Conservation (phyloP, 202 grass and related monocot genomes). For the Cymbopogon flexuosus region DNA sequence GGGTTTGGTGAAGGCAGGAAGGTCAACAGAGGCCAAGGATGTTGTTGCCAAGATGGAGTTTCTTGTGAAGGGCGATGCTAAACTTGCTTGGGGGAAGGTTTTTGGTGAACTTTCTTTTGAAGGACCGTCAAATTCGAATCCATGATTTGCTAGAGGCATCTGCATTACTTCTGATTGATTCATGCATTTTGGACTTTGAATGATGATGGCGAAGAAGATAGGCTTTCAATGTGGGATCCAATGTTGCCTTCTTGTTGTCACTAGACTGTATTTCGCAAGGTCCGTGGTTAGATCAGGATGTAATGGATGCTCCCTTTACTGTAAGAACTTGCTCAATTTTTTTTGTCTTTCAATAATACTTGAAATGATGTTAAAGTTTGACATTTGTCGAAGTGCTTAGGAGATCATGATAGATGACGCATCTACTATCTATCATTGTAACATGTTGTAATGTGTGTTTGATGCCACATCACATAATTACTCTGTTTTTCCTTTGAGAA, state of each 20-base stretch:
- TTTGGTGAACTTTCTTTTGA: slow-evolving; percentile 47
- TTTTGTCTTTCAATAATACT: slow-evolving; percentile 38
- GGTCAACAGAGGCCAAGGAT: slow-evolving; percentile 52
- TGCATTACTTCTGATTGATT: slow-evolving; percentile 4
- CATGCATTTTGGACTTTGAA: slow-evolving; percentile 25
- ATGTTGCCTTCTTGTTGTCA: slow-evolving; percentile 13
- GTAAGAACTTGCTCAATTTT: slow-evolving; percentile 24
- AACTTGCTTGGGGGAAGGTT: slow-evolving; percentile 69
- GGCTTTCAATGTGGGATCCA: slow-evolving; percentile 6
- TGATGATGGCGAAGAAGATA: slow-evolving; percentile 8
- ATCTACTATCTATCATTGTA: slow-evolving; percentile 22
- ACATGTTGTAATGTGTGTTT: slow-evolving; percentile 18
- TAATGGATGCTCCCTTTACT: slow-evolving; percentile 27
- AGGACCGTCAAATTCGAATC: slow-evolving; percentile 26
- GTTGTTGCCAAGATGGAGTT: slow-evolving; percentile 58
- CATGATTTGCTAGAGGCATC: slow-evolving; percentile 36
- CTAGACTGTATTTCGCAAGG: slow-evolving; percentile 22
- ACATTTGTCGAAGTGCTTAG: slow-evolving; percentile 27
- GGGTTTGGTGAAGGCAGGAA: slow-evolving; percentile 54
- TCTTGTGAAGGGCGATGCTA: slow-evolving; percentile 60
- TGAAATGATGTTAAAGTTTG: slow-evolving; percentile 11
- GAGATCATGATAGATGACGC: slow-evolving; percentile 17
- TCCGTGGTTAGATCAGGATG: slow-evolving; percentile 31
- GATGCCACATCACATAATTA: background rate
- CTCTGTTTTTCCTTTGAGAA: slow-evolving; percentile 12